Conservation (phyloP, 1,284 basidiomycete species). For the Pyrrhoderma noxium region DNA sequence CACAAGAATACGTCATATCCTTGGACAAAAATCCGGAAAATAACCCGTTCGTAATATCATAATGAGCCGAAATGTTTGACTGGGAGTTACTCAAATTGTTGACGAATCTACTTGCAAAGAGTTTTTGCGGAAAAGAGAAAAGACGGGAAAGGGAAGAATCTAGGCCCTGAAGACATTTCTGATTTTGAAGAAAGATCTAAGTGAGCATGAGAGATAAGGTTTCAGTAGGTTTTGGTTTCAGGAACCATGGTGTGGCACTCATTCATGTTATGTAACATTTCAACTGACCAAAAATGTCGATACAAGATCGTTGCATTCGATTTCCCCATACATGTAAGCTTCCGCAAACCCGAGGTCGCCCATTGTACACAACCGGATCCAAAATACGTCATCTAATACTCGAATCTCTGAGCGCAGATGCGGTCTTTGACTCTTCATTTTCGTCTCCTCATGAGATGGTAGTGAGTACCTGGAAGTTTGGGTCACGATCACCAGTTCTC, state of each 20-base stretch:
- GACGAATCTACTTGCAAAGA: slow-evolving; percentile 32
- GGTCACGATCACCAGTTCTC: too few species aligned
- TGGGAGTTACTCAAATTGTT: slow-evolving; percentile 44
- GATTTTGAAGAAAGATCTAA: slow-evolving; percentile 66
- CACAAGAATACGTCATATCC: slow-evolving; percentile 82
- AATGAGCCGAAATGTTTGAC: slow-evolving; percentile 70
- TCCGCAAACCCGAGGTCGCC: slow-evolving; percentile 69
- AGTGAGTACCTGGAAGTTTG: too few species aligned
- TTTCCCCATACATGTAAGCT: slow-evolving; percentile 70
- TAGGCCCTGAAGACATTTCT: slow-evolving; percentile 41
- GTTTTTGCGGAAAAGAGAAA: slow-evolving; percentile 42
- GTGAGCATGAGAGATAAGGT: too few species aligned
- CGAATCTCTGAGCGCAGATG: too few species aligned
- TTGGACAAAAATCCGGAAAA: slow-evolving; percentile 57
- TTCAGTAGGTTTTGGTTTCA: too few species aligned
- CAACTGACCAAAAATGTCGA: slow-evolving; percentile 50
- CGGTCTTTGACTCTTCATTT: too few species aligned
- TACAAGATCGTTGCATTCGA: slow-evolving; percentile 56
- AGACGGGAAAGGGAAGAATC: slow-evolving; percentile 24
- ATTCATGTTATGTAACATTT: not conserved
- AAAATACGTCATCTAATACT: slow-evolving; percentile 45
- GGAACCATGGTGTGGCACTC: too few species aligned
- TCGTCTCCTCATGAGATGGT: too few species aligned
- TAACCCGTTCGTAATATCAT: slow-evolving; percentile 64
- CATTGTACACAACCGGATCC: slow-evolving; percentile 56